Base-by-base conservation (phyloP, 1,284 basidiomycete species). In the Lentinus polychrous region DNA sequence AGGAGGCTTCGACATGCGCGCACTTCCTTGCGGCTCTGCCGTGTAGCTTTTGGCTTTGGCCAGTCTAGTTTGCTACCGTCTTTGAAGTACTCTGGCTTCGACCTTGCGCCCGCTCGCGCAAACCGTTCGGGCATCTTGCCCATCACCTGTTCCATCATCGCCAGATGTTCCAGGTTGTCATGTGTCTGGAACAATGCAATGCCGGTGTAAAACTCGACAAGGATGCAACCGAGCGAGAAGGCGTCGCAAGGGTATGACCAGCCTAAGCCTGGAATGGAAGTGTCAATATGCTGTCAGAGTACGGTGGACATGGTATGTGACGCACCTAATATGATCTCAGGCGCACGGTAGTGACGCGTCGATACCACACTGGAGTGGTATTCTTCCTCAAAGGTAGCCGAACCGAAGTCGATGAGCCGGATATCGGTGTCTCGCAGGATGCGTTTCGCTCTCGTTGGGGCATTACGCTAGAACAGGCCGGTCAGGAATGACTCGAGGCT, bases 81-180 rank as follows among this genome's bases (percentile, higher is more conserved):
- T 63, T 89, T 91, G 74, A 99, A 98, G 66, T 89, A 97, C 61
- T 98, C 95, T 12, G 92, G 86, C 61, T 91, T 93, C 49, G 81
- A 82, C 50, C 81, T 81, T 49, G 78, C 79, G 24, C 79, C 89
- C 55, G 76, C 71, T 31, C 80, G 78, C 32, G 80, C 80, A 65
- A 95, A 93, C 3, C 85, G 81, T 40, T 86, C 82, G 0, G 94
- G 93, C 85, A 99, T 94, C 68, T 86, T 88, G 52, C 95, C 96
- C 83, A 99, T 95, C 32, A 99, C 96, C 57, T 90, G 85, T 67
- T 99, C 94, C 96, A 99, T 99, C 96, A 99, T 99, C 38, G 96
- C 96, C 6, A 99, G 81, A 66, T 99, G 96, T 64, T 99, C 96
- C 10, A 99, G 79, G 65, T 99, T 99, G 70, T 99, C 95, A 63